A percentile compares a stretch with the other conserved stretches of the same genome.
phyloP scores from a whole-genome alignment of 805 yeast genomes.

The Blastobotrys muscicola region DNA sequence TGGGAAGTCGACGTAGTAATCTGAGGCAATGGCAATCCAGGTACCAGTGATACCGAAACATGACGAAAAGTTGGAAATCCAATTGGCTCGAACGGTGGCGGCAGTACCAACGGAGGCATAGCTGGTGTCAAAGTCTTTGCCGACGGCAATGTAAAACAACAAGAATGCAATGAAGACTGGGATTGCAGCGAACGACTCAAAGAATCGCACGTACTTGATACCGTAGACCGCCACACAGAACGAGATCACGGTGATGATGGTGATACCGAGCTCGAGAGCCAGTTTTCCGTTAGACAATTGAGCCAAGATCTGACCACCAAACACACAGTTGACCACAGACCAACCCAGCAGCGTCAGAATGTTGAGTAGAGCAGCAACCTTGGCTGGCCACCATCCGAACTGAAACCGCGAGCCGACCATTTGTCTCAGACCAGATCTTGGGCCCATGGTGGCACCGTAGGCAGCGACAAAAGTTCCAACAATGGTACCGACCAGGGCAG shows the following conservation, averaged over 20 bases:
- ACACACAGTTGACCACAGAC: slow-evolving; percentile 84
- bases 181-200: slow-evolving; percentile 57
- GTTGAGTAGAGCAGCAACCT: slow-evolving; percentile 60
- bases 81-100: slow-evolving; percentile 49
- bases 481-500: slow-evolving; percentile 54
- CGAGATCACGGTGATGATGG: slow-evolving; percentile 56
- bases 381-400: slow-evolving; percentile 82
- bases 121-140: slow-evolving; percentile 22
- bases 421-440: slow-evolving; percentile 81
- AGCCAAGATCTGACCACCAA: slow-evolving; percentile 76
- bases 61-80: slow-evolving; percentile 63
- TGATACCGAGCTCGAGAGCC: slow-evolving; percentile 65
- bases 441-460: slow-evolving; percentile 80
- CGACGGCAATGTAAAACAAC: slow-evolving; percentile 49
- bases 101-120: slow-evolving; percentile 31
- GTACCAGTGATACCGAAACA: slow-evolving; percentile 74
- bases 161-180: slow-evolving; percentile 63
- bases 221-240: slow-evolving; percentile 69
- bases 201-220: slow-evolving; percentile 56
- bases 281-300: slow-evolving; percentile 56
- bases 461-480: slow-evolving; percentile 74
- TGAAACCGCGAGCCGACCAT: slow-evolving; percentile 74
- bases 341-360: slow-evolving; percentile 80
- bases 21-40: slow-evolving; percentile 84
- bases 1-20: slow-evolving; percentile 75